Evolutionary conservation across 495 filamentous ascomycete species (phyloP), one percentile per base, ranked within the genome.

Genomic region (Lasiosphaeris hirsuta): DNA sequence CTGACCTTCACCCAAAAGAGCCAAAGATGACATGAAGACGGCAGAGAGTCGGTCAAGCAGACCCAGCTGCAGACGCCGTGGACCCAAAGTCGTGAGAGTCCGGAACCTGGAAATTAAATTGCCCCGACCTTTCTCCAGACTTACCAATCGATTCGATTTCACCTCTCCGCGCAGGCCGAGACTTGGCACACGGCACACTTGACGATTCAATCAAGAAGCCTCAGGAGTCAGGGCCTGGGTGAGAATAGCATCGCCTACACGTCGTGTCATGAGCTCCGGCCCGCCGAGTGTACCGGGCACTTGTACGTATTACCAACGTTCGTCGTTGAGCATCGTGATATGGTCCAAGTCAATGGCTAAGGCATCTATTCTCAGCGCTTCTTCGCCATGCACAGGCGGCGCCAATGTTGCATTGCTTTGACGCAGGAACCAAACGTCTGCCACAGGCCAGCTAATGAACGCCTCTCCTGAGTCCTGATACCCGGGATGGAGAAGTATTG

Each of bases 371-470:
- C 37, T 44, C 53, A 50, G 55, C 54, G 53, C 46, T 46, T 55
- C 30, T 51, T 54, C 35, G 42, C 9, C 45, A 48, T 51, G 47
- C 30, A 51, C 50, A 37, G 23, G 56, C 30, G 34, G 52, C 45
- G 54, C 43, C 55, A 60, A 62, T 44, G 64, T 56, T 57, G 62
- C 59, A 61, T 60, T 38, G 61, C 53, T 43, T 56, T 56, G 57
- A 63, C 47, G 66, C 63, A 68, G 66, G 60, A 66, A 68, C 65
- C 33, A 37, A 33, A 18, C 14, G 50, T 10, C 54, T 56, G 50
- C 40, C 15, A 43, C 51, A 57, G 54, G 44, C 30, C 40, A 33
- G 18, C 38, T 23, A 10, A 51, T 18, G 15, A 30, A 9, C 41
- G 33, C 10, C 33, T 11, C 19, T 42, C 15, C 14, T 23, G 34